A percentile compares a stretch with the other conserved stretches of the same genome.
These are phyloP conservation scores for Colletotrichum sp. DNA, from an alignment of 2,329 filamentous ascomycete genomes.

Conservation along the genomic window DNA sequence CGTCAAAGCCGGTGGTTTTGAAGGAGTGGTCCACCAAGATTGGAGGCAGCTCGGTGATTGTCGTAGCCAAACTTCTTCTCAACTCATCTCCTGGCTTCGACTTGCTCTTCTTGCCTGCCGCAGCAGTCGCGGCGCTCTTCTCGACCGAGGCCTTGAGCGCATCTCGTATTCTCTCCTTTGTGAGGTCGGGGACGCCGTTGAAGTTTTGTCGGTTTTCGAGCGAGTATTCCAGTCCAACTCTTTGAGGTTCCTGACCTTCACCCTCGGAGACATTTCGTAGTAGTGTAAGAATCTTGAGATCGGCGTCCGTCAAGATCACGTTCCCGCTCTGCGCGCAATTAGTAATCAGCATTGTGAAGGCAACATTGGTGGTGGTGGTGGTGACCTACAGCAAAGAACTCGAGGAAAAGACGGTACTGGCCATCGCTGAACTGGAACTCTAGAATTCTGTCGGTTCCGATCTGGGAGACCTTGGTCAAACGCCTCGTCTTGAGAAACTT, in stretches of 20 bases:
- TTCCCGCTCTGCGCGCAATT: slow-evolving; percentile 70
- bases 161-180: slow-evolving; percentile 71
- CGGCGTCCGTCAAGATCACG: slow-evolving; percentile 86
- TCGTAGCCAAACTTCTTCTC: slow-evolving; percentile 79
- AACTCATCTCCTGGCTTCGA: slow-evolving; percentile 77
- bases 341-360: not conserved
- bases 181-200: slow-evolving; percentile 74
- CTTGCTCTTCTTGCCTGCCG: slow-evolving; percentile 69
- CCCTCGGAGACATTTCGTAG: slow-evolving; percentile 81
- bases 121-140: slow-evolving; percentile 56
- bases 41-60: slow-evolving; percentile 88
- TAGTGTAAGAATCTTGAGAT: slow-evolving; percentile 82
- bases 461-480: slow-evolving; percentile 80
- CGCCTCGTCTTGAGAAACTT: slow-evolving; percentile 88
- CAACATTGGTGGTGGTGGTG: not conserved
- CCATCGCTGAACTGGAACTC: slow-evolving; percentile 95
- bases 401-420: slow-evolving; percentile 83
- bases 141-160: slow-evolving; percentile 72
- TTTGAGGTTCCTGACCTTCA: slow-evolving; percentile 82
- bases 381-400: slow-evolving; percentile 79
- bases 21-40: slow-evolving; percentile 88
- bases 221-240: slow-evolving; percentile 79
- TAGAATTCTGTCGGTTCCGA: slow-evolving; percentile 92
- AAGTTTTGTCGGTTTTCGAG: slow-evolving; percentile 86
- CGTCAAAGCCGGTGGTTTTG: slow-evolving; percentile 71